A percentile compares a stretch with the other conserved stretches of the same genome.
phyloP scores from a whole-genome alignment of 75 land plant genomes.

The Pseudotsuga menziesii region DNA sequence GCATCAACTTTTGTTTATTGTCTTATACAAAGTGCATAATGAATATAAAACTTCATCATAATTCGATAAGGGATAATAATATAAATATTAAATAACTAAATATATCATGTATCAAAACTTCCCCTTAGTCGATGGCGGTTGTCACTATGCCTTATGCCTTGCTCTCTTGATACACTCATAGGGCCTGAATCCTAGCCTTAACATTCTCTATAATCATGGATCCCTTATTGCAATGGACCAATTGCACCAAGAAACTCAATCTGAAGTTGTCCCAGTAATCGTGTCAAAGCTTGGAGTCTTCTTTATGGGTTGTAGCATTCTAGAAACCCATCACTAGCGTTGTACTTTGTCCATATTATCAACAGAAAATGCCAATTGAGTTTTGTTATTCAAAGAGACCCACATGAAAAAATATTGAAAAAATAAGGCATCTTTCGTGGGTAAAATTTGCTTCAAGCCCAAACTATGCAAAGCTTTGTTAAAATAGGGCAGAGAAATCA shows the following conservation, averaged over 20 bases:
- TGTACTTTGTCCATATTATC: not conserved
- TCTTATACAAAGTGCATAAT: not conserved
- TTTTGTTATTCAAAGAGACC: not conserved
- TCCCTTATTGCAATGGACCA: not conserved
- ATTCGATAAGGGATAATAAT: not conserved
- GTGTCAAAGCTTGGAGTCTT: not conserved
- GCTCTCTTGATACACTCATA: slow-evolving; percentile 85
- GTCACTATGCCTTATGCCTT: slow-evolving; percentile 94
- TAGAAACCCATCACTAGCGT: not conserved
- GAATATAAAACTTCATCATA: not conserved
- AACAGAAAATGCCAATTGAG: not conserved
- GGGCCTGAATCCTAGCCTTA: slow-evolving; percentile 89
- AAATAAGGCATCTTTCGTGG: not conserved
- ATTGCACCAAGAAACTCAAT: not conserved
- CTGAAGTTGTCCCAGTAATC: slow-evolving; percentile 1
- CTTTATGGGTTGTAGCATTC: not conserved
- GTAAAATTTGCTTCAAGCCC: not conserved
- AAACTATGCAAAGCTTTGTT: not conserved
- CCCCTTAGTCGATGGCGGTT: slow-evolving; percentile 78
- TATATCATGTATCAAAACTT: slow-evolving; percentile 70
- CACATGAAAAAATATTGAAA: not conserved
- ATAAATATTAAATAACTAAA: slow-evolving; percentile 62
- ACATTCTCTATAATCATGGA: slow-evolving; percentile 35
- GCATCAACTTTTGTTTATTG: no score
- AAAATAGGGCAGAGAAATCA: no score